Evolutionary conservation across 352 stramenopile genomes (phyloP).

Genomic region (Plasmopara muralis): DNA sequence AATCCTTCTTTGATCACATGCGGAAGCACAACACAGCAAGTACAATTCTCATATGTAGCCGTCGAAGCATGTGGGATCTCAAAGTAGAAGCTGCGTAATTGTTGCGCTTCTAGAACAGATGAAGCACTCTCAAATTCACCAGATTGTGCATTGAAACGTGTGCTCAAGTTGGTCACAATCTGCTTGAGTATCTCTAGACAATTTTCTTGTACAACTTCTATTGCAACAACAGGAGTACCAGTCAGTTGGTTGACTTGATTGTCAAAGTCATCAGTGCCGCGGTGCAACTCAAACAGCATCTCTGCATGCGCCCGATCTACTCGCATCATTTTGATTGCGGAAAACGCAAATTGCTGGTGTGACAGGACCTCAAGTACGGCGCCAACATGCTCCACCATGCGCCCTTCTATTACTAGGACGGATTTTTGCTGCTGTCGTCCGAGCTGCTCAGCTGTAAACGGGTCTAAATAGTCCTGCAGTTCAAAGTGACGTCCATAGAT

Average conservation of each 20-base stretch:
- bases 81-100: constrained; percentile 57
- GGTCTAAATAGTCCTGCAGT: constrained; percentile 79
- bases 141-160: constrained; percentile 36
- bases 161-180: constrained; percentile 34
- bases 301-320: constrained; percentile 41
- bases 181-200: constrained; percentile 62
- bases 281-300: constrained; percentile 47
- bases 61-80: constrained; percentile 47
- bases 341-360: constrained; percentile 62
- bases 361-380: constrained; percentile 49
- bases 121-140: constrained; percentile 44
- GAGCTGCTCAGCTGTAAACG: constrained; percentile 63
- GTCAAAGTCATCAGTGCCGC: constrained; percentile 26
- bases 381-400: constrained; percentile 45
- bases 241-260: constrained; percentile 34
- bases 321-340: constrained; percentile 74
- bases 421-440: constrained; percentile 63
- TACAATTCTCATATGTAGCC: constrained; percentile 83
- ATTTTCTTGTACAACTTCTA: constrained; percentile 72
- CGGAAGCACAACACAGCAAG: constrained; percentile 89
- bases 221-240: constrained; percentile 38
- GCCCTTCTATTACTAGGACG: constrained; percentile 53
- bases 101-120: constrained; percentile 49
- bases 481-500: constrained; percentile 80
- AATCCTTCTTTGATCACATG: constrained; percentile 88